Evolutionary conservation across 768 basidiomycete species (phyloP).

Genomic region (Lentinula sp.): DNA sequence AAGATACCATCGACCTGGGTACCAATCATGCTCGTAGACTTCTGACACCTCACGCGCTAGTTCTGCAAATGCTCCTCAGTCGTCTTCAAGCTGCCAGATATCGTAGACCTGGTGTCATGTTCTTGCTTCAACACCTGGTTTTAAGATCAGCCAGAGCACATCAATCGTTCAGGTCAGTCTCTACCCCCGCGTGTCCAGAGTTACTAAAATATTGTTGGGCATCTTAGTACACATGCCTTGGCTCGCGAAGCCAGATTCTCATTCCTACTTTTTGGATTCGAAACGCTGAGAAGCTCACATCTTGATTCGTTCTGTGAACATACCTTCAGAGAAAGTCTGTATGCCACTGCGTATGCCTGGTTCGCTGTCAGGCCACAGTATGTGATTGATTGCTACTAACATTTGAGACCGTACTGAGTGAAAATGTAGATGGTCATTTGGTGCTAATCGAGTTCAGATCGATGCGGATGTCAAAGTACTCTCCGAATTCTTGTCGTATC

Average conservation of each 20-base stretch:
- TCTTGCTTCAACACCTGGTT: constrained; percentile 79
- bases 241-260: constrained; percentile 89
- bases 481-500: constrained; percentile 72
- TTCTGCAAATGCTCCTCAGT: constrained; percentile 86
- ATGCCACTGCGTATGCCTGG: constrained; percentile 82
- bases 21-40: constrained; percentile 64
- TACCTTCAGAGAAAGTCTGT: constrained; percentile 67
- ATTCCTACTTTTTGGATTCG: constrained; percentile 89
- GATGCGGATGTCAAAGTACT: constrained; percentile 85
- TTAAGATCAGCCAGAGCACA: constrained; percentile 71
- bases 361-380: constrained; percentile 92
- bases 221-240: constrained; percentile 77
- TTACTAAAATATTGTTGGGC: not conserved
- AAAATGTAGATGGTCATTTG: constrained; percentile 81
- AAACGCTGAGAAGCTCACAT: constrained; percentile 81
- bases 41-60: constrained; percentile 75
- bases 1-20: constrained; percentile 71
- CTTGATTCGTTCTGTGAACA: constrained; percentile 81
- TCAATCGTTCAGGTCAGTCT: constrained; percentile 64
- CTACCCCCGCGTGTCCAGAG: not conserved
- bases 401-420: not conserved
- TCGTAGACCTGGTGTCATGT: constrained; percentile 76
- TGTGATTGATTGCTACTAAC: constrained; percentile 20
- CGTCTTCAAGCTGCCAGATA: constrained; percentile 93
- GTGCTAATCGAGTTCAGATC: constrained; percentile 88